phyloP scores from a whole-genome alignment of 768 basidiomycete species.

The Roridomyces roridus region DNA sequence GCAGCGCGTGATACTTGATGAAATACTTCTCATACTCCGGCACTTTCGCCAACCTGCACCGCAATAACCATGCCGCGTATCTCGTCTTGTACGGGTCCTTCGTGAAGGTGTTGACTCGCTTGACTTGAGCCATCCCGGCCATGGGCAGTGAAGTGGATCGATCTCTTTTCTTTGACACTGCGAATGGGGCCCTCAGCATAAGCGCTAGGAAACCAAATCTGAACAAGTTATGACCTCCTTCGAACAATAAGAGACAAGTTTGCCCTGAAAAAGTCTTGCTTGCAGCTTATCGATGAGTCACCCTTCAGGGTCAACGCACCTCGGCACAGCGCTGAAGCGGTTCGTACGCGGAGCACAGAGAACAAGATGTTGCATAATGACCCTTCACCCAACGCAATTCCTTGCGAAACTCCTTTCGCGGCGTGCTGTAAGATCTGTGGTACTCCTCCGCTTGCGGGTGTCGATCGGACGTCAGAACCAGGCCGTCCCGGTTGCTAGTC shows the following conservation, averaged over 20 bases:
- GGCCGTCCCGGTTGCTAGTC: not conserved
- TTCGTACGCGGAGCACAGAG: not conserved
- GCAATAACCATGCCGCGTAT: no score
- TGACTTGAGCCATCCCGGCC: no score
- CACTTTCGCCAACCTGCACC: no score
- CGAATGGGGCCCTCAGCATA: not conserved
- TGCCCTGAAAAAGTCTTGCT: not conserved
- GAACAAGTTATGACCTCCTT: not conserved
- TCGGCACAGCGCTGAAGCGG: not conserved
- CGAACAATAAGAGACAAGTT: not conserved
- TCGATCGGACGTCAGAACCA: not conserved
- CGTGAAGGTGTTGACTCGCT: no score
- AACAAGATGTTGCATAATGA: not conserved
- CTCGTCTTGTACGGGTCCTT: no score
- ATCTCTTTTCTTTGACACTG: not conserved
- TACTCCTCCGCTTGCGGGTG: not conserved
- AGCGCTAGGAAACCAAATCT: not conserved
- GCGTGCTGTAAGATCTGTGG: not conserved
- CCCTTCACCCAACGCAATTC: not conserved
- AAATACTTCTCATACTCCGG: no score
- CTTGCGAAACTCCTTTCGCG: not conserved
- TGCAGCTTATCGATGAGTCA: no score
- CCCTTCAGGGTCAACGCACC: not conserved
- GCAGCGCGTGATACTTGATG: no score
- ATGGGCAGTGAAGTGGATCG: no score